Base-by-base conservation (phyloP, 2,329 filamentous ascomycete genomes). In the Pseudocercospora cruenta region DNA sequence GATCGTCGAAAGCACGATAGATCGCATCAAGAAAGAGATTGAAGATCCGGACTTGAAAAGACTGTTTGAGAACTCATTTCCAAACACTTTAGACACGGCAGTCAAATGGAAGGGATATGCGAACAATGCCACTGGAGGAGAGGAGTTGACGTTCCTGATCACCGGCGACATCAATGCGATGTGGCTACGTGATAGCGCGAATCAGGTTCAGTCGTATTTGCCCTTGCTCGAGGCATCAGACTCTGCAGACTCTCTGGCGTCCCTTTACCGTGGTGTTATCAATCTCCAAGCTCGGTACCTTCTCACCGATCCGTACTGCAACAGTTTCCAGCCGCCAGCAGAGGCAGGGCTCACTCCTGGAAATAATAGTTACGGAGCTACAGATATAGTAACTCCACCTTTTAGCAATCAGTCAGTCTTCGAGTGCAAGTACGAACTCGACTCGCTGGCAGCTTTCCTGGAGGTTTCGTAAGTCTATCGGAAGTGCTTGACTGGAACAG, bases 51-150 rank as follows among this genome's bases (percentile, higher is more conserved):
- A 94, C 75, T 82, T 93, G 21, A 88, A 85, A 75, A 84, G 89
- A 3, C 81, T 93, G 10, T 93, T 93, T 74, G 80, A 88, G 70
- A 93, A 93, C 75, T 82, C 88, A 1, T 93, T 88, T 74, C 90
- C 91, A 0, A 93, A 92, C 76, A 92, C 90, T 0, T 82, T 93
- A 10, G 90, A 93, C 73, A 92, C 90, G 0, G 90, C 90, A 0
- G 85, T 92, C 49, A 84, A 84, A 67, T 92, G 89, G 90, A 87
- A 85, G 62, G 90, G 90, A 1, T 80, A 82, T 60, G 83, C 82
- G 36, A 82, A 45, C 31, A 60, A 62, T 21, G 64, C 45, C 16
- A 64, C 68, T n/a, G 55, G 87, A 65, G 83, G 86, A 70, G 88
- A 92, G 76, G 90, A 92, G 77, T 79, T 90, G 66, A 85, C 86